Percentiles rank a stretch among this genome's conserved stretches.
These are phyloP conservation scores for Hygrophorus pudorinus DNA, from an alignment of 768 basidiomycete genomes.

Conservation along the genomic window DNA sequence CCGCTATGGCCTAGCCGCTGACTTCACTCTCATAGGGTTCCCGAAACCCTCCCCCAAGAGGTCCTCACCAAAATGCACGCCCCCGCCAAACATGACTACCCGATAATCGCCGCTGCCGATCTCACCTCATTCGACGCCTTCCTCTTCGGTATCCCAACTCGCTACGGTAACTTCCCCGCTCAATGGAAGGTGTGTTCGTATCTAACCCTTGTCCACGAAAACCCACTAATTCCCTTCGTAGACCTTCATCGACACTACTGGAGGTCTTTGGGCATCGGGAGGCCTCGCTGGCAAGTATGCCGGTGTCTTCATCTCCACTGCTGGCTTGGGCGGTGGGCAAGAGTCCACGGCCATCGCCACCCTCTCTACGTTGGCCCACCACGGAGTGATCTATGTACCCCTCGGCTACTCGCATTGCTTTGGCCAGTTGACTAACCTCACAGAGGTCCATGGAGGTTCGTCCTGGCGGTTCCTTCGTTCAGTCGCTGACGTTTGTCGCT, in stretches of 20 bases:
- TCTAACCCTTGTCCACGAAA: background rate
- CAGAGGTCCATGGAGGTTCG: constrained; percentile 51
- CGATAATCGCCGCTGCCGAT: constrained; percentile 44
- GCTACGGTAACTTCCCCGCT: constrained; percentile 72
- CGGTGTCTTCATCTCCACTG: constrained; percentile 65
- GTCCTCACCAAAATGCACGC: constrained; percentile 62
- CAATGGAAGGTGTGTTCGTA: constrained; percentile 56
- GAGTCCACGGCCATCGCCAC: constrained; percentile 43
- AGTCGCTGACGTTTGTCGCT: constrained; percentile 1
- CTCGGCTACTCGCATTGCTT: constrained; percentile 54
- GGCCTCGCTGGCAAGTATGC: constrained; percentile 67
- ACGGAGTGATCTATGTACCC: constrained; percentile 65
- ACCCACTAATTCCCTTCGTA: constrained; percentile 13
- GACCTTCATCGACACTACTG: constrained; percentile 73
- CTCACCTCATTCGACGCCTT: constrained; percentile 59
- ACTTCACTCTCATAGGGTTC: constrained; percentile 36
- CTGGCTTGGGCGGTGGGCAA: constrained; percentile 74
- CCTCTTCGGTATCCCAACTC: constrained; percentile 70
- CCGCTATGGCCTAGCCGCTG: background rate
- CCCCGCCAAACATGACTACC: constrained; percentile 61
- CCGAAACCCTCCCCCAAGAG: constrained; percentile 69
- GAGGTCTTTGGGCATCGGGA: constrained; percentile 51
- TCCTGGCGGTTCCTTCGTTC: constrained; percentile 6
- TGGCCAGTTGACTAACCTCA: constrained; percentile 26
- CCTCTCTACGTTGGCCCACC: constrained; percentile 57